These are phyloP conservation scores for Nissolia schottii DNA, from an alignment of 306 rosid genomes.

Conservation along the genomic window DNA sequence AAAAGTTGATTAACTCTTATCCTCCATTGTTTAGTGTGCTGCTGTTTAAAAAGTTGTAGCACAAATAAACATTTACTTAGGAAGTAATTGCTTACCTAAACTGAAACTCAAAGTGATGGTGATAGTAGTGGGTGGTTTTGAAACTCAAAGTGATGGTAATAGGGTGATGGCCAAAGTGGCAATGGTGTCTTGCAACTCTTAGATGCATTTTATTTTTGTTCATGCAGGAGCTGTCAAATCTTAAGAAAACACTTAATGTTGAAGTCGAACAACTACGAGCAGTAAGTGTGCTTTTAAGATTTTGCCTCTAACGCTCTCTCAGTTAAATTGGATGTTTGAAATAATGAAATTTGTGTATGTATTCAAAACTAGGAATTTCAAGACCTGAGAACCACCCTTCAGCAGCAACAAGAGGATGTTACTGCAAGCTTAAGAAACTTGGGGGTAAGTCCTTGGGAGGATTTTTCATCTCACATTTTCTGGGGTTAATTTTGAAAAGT, in stretches of 20 bases:
- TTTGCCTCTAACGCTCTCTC: neutral
- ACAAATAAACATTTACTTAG: neutral
- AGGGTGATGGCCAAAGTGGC: neutral
- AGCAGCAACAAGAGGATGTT: conserved; percentile 96
- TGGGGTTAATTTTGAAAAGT: neutral
- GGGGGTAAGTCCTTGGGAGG: conserved; percentile 49
- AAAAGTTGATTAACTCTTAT: neutral
- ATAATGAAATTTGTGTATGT: conserved; percentile 1
- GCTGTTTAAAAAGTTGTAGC: neutral
- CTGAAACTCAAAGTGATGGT: neutral
- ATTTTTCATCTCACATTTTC: neutral
- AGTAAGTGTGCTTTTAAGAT: conserved; percentile 45
- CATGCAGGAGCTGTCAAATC: conserved; percentile 81
- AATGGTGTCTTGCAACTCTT: neutral
- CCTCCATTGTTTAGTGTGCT: neutral
- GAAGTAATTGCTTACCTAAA: neutral
- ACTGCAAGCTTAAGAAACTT: conserved; percentile 67
- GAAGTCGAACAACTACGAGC: conserved; percentile 90
- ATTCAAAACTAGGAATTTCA: conserved; percentile 66
- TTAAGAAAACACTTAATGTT: conserved; percentile 84
- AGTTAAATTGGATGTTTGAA: neutral
- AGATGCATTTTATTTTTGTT: conserved; percentile 15
- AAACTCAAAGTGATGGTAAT: no score
- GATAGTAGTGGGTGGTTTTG: neutral
- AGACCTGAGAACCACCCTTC: conserved; percentile 90